Percentiles rank a stretch among this genome's conserved stretches.
Conservation (phyloP, 1,139 yeast genomes). For the Scheffersomyces stambukii region DNA sequence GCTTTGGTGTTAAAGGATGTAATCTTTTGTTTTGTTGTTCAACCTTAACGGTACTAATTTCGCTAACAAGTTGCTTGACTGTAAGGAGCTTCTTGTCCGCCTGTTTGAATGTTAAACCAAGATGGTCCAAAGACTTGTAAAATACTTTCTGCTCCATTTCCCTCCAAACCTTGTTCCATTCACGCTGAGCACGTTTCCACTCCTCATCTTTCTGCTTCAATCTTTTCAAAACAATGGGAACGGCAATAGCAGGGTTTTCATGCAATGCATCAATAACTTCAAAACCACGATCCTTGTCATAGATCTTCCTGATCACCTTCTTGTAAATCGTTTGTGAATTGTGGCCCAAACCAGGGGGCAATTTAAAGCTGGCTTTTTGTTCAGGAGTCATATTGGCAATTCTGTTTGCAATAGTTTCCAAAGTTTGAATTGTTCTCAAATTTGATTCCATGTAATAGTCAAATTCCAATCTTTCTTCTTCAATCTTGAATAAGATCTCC, state of each 20-base stretch:
- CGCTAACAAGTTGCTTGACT: constrained; percentile 84
- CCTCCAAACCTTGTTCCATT: constrained; percentile 99
- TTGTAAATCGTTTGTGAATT: constrained; percentile 88
- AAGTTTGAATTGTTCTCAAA: constrained; percentile 87
- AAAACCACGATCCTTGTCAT: constrained; percentile 91
- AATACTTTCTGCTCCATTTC: constrained; percentile 95
- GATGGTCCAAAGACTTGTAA: constrained; percentile 88
- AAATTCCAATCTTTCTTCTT: constrained; percentile 96
- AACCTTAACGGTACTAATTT: constrained; percentile 85
- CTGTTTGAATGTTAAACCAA: constrained; percentile 93
- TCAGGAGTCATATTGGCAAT: constrained; percentile 91
- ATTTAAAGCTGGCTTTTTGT: constrained; percentile 78
- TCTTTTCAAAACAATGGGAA: constrained; percentile 86
- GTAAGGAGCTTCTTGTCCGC: constrained; percentile 91
- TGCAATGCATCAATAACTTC: constrained; percentile 95
- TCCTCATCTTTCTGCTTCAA: constrained; percentile 97
- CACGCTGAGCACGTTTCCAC: constrained; percentile 97
- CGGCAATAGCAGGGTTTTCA: constrained; percentile 92
- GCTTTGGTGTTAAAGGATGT: constrained; percentile 83
- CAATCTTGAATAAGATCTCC: constrained; percentile 89
- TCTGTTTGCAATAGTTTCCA: constrained; percentile 92
- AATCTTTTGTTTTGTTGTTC: constrained; percentile 77
- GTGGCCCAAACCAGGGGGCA: constrained; percentile 92
- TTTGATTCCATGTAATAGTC: constrained; percentile 95
- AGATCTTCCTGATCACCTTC: constrained; percentile 85